Percentiles rank a stretch among this genome's conserved stretches.
phyloP scores from a whole-genome alignment of 2,329 filamentous ascomycete species.

The Samsoniella hepiali region DNA sequence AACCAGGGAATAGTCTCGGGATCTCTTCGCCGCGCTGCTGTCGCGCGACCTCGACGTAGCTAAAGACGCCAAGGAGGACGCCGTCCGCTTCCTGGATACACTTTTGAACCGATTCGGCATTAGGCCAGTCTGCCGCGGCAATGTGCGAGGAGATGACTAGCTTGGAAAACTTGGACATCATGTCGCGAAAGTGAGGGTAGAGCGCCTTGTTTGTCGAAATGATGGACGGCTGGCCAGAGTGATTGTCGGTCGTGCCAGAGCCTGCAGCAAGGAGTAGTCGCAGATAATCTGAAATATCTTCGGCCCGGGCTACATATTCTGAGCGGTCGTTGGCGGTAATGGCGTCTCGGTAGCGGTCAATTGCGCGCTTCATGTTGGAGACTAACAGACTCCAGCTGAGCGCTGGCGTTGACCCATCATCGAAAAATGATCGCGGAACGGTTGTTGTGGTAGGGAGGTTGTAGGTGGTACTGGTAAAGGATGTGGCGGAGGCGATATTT shows the following conservation, averaged over 20 bases:
- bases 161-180: constrained; percentile 99
- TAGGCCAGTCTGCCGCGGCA: constrained; percentile 91
- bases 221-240: constrained; percentile 98
- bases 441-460: constrained; percentile 56
- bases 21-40: constrained; percentile 93
- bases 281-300: constrained; percentile 96
- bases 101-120: constrained; percentile 89
- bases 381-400: constrained; percentile 88
- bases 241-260: constrained; percentile 96
- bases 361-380: constrained; percentile 86
- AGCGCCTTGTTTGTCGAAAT: constrained; percentile 97
- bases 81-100: constrained; percentile 97
- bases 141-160: constrained; percentile 97
- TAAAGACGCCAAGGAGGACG: constrained; percentile 88
- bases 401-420: constrained; percentile 75
- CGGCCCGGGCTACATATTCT: constrained; percentile 90
- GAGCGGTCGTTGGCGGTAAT: constrained; percentile 78
- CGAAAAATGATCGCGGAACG: constrained; percentile 81
- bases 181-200: constrained; percentile 95
- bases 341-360: constrained; percentile 88
- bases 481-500: constrained; percentile 57
- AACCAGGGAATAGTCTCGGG: constrained; percentile 87
- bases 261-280: constrained; percentile 90
- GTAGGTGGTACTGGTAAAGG: constrained; percentile 58
- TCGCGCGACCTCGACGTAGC: constrained; percentile 91